Evolutionary conservation across 129 eudicot genomes (phyloP), one percentile per base, ranked within the genome.

Genomic region (Tagetes patula): DNA sequence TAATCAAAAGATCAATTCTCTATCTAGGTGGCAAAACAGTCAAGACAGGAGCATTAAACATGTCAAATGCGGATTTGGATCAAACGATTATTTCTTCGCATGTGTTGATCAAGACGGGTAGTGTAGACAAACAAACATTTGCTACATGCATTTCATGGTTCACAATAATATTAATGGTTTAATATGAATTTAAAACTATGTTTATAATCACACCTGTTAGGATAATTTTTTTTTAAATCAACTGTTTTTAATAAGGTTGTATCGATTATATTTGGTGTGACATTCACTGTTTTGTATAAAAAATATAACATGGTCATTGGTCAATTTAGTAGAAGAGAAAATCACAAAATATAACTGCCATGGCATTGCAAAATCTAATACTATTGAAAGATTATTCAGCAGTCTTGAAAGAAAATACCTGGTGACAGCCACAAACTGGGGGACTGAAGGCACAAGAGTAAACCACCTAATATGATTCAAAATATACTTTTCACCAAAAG

Each of bases 401-500:
- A 5, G 47, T 74, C 53, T 48, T 27, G 20, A 59, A 60, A 45
- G 48, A 73, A 62, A 49, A 75, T 31, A 53, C 66, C 66, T 75
- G 52, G 34, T 32, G 36, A 3, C 55, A 48, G n/a, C 6, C 1
- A 55, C 38, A 11, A 48, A 11, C 31, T 3, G 13, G 37, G 20
- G 42, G 43, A 14, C 63, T 64, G 67, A 65, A 67, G 9, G 2
- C 49, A 59, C 62, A 39, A 5, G 8, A 40, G 8, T 40, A 30
- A 30, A 53, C 73, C 65, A 40, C 67, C 27, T 13, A 52, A 41
- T 50, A 64, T 34, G 56, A 0, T 41, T 14, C 13, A 39, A 1
- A 47, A 11, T 0, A 41, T 8, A 2, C 49, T 39, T 8, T 72
- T 72, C 54, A 87, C 93, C 93, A 91, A 68, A 88, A 86, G 78